phyloP scores from a whole-genome alignment of 2,329 filamentous ascomycete species.

The Fusarium tricinctum region DNA sequence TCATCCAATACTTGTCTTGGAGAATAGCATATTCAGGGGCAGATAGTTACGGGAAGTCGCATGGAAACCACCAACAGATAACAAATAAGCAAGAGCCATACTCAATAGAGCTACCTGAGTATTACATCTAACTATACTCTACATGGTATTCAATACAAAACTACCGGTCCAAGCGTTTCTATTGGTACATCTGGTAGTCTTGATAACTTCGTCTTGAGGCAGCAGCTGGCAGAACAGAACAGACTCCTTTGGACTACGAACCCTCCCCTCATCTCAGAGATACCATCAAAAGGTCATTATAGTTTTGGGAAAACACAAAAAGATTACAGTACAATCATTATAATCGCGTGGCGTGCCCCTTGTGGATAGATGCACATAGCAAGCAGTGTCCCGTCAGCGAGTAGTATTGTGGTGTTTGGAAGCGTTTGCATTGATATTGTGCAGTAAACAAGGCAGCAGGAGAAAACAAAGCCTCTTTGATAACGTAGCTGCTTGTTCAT shows the following conservation, averaged over 20 bases:
- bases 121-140: too few species aligned
- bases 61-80: conserved; percentile 1
- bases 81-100: neutral
- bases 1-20: neutral
- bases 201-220: too few species aligned
- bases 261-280: too few species aligned
- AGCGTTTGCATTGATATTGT: neutral
- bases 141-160: too few species aligned
- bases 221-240: too few species aligned
- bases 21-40: neutral
- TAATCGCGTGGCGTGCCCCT: too few species aligned
- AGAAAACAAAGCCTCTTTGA: neutral
- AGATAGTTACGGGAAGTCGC: conserved; percentile 7
- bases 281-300: too few species aligned
- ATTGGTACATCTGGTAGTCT: too few species aligned
- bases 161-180: too few species aligned
- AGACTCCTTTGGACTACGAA: too few species aligned
- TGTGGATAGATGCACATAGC: neutral
- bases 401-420: neutral
- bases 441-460: neutral
- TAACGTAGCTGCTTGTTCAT: neutral
- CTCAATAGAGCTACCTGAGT: neutral
- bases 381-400: neutral
- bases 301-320: too few species aligned
- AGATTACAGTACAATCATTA: too few species aligned